Evolutionary conservation across 257 asterid genomes (phyloP).

Genomic region (Gynochthodes officinalis): DNA sequence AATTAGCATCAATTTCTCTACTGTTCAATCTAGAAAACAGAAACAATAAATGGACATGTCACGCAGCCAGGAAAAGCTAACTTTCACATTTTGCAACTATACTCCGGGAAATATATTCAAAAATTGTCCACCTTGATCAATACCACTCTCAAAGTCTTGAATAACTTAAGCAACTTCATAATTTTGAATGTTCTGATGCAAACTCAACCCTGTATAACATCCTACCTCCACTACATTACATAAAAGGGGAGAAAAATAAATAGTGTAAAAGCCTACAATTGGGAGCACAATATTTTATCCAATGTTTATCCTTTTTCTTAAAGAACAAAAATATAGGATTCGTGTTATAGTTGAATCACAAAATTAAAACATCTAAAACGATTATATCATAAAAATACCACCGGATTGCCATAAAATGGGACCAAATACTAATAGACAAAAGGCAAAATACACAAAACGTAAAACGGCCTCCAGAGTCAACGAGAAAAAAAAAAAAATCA

Average conservation of each 20-base stretch:
- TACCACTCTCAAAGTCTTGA: neutral
- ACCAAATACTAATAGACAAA: neutral
- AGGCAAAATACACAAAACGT: neutral
- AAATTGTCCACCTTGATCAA: neutral
- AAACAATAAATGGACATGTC: neutral
- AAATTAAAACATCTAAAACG: neutral
- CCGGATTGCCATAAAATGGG: neutral
- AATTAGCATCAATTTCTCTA: neutral
- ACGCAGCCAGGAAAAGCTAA: neutral
- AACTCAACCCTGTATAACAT: neutral
- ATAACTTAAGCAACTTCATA: neutral
- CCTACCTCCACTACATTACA: neutral
- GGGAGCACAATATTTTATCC: neutral
- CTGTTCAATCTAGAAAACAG: neutral
- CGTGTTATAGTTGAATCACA: neutral
- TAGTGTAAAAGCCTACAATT: neutral
- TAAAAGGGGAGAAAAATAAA: neutral
- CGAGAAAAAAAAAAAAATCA: neutral
- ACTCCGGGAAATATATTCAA: neutral
- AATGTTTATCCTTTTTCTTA: neutral
- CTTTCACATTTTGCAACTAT: neutral
- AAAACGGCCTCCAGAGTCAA: neutral
- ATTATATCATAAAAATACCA: neutral
- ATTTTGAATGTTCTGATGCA: neutral
- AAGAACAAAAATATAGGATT: too few species aligned